Evolutionary conservation across 148 eudicot species (phyloP).

Genomic region (Camellia sinensis): DNA sequence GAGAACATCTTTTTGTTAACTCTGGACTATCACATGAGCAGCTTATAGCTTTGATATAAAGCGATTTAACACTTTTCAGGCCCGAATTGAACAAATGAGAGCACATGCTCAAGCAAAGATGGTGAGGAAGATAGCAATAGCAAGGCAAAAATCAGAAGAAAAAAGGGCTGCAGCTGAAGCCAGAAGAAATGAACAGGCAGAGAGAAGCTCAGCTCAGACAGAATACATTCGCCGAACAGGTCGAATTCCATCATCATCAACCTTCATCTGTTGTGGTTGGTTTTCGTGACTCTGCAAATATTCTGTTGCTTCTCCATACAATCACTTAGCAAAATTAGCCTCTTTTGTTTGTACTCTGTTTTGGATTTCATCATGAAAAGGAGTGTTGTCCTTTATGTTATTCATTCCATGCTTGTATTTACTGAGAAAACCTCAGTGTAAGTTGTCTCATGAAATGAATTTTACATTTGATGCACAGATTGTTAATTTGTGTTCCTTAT

Average conservation of each 20-base stretch:
- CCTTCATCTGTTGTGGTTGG: slow-evolving; percentile 71
- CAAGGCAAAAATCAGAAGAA: slow-evolving; percentile 70
- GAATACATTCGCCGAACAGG: slow-evolving; percentile 87
- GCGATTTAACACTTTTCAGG: slow-evolving; percentile 34
- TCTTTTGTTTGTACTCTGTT: slow-evolving; percentile 13
- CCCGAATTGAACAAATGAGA: slow-evolving; percentile 81
- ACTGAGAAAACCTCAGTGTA: neutral
- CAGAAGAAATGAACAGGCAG: slow-evolving; percentile 53
- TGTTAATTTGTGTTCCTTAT: too few species aligned
- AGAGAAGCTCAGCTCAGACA: slow-evolving; percentile 60
- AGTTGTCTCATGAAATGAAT: neutral
- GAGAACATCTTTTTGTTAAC: neutral
- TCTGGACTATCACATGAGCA: neutral
- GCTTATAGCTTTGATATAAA: neutral
- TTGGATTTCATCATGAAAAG: slow-evolving; percentile 1
- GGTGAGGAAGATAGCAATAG: slow-evolving; percentile 76
- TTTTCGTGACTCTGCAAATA: slow-evolving; percentile 24
- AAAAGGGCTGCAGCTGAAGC: slow-evolving; percentile 75
- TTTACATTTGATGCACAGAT: too few species aligned
- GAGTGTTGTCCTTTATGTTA: slow-evolving; percentile 7
- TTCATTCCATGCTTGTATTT: slow-evolving; percentile 18
- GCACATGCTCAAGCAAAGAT: slow-evolving; percentile 80
- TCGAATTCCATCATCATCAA: slow-evolving; percentile 55
- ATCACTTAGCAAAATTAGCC: neutral
- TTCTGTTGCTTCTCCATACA: slow-evolving; percentile 1